phyloP scores from a whole-genome alignment of 495 filamentous ascomycete species.

The Neurospora sp. region DNA sequence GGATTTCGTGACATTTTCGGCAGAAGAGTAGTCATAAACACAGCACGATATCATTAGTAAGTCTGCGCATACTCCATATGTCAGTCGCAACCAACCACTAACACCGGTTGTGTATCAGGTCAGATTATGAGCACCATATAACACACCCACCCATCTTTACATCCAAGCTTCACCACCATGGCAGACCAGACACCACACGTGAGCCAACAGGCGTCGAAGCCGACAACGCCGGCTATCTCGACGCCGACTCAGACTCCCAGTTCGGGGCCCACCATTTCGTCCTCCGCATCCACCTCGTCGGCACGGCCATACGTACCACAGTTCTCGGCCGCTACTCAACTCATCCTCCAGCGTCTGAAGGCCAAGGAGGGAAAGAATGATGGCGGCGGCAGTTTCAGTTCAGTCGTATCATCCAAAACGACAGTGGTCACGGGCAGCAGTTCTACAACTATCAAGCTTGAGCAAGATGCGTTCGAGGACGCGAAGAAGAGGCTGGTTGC shows the following conservation, averaged over 20 bases:
- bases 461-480: constrained; percentile 30
- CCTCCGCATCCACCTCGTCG: constrained; percentile 8
- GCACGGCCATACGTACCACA: constrained; percentile 37
- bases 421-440: constrained; percentile 19
- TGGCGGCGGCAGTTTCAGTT: constrained; percentile 15
- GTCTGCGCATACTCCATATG: not conserved
- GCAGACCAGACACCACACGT: not conserved
- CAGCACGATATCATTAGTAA: not conserved
- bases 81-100: not conserved
- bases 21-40: not conserved
- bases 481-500: constrained; percentile 34
- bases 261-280: not conserved
- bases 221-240: not conserved
- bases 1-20: not conserved
- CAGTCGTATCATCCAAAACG: constrained; percentile 24
- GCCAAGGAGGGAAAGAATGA: constrained; percentile 15
- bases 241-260: not conserved
- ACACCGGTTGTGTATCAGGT: not conserved
- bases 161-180: not conserved
- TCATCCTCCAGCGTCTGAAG: constrained; percentile 47
- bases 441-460: constrained; percentile 10
- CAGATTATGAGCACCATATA: not conserved
- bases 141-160: not conserved
- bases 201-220: not conserved
- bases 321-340: constrained; percentile 44